Conservation (phyloP, 768 basidiomycete genomes). For the Trametes cinnabarina region DNA sequence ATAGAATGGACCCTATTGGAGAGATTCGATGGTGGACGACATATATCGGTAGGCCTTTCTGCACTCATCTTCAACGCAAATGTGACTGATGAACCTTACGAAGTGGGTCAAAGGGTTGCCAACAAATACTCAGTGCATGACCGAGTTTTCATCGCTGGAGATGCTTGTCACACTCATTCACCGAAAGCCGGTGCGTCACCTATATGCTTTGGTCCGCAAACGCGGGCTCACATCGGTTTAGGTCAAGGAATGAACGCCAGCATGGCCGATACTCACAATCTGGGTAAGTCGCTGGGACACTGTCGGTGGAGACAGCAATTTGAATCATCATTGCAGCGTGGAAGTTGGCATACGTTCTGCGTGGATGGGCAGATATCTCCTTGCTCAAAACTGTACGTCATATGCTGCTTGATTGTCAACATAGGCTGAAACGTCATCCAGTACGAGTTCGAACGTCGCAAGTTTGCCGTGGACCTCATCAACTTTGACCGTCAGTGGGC, state of each 20-base stretch:
- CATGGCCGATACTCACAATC: conserved; percentile 55
- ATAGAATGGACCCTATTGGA: conserved; percentile 23
- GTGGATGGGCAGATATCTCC: conserved; percentile 45
- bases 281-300: conserved; percentile 30
- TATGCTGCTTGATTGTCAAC: accelerated
- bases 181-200: conserved; percentile 38
- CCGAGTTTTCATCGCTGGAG: conserved; percentile 57
- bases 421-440: conserved; percentile 14
- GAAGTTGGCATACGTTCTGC: conserved; percentile 50
- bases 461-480: conserved; percentile 55
- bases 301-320: background rate
- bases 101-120: conserved; percentile 57
- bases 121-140: conserved; percentile 45
- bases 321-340: conserved; percentile 36
- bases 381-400: conserved; percentile 44
- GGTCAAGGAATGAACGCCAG: conserved; percentile 54
- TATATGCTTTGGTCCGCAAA: background rate
- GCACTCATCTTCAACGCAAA: conserved; percentile 1
- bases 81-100: background rate
- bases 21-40: conserved; percentile 50
- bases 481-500: conserved; percentile 52
- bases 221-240: background rate
- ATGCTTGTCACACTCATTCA: conserved; percentile 49
- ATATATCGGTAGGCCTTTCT: conserved; percentile 43
- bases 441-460: conserved; percentile 56